Evolutionary conservation across 306 rosid genomes (phyloP), one percentile per base, ranked within the genome.

Genomic region (Pyrus betulifolia): DNA sequence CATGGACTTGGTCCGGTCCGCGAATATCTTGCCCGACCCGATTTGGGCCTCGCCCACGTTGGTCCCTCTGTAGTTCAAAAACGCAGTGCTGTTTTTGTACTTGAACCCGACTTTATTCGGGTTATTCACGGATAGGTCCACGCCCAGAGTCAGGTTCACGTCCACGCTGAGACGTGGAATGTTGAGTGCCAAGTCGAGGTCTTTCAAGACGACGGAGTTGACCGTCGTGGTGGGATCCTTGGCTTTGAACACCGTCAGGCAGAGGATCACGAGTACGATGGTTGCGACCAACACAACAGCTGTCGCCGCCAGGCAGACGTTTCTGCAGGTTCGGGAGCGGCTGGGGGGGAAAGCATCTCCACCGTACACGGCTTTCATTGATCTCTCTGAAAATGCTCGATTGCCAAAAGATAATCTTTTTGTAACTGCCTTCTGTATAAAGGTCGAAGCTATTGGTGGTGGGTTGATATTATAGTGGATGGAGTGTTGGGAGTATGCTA

Each of bases 201-300:
- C 76, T 7, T 63, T 13, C 38, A 94, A 2, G 27, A 72, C 15
- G 17, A 87, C 67, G 69, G 78, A 11, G 45, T 86, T 75, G 69
- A 86, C 72, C 0, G 49, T 44, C 45, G 10, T 85, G 1, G 71
- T 8, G 2, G 92, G 85, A 0, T 69, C 42, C 44, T 52, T 73
- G 30, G 98, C 69, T 63, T 85, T 94, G 91, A 86, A 85, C 25
- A 89, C 85, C 3, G 87, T 90, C 7, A 82, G 67, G 4, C 82
- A 85, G 6, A 94, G 61, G 55, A 91, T 77, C 66, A 85, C 71
- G 1, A 63, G 9, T 8, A 79, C 3, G 45, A 85, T 2, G 1
- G 79, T 57, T 22, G 80, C 4, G 17, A 67, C 44, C 8, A 81
- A 4, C n/a, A 71, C 2, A 8, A 25, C 69, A 49, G 69, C 4